Base-by-base conservation (phyloP, 148 eudicot genomes). In the Rhododendron williamsianum region DNA sequence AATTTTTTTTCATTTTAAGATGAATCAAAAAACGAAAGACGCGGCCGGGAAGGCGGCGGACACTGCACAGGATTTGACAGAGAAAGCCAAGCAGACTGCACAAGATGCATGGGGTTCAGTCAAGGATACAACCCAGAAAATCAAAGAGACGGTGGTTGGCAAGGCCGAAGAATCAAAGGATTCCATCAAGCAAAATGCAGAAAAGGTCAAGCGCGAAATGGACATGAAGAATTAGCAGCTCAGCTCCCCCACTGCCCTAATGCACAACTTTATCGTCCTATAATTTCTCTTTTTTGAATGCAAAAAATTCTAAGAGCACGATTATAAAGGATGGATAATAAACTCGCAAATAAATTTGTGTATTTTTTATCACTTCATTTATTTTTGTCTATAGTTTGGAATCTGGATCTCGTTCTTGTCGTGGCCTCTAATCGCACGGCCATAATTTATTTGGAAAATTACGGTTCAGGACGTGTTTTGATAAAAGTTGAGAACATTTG, bases 61-160 rank as follows among this genome's bases (percentile, higher is more conserved):
- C 1, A 82, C 85, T 11, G 87, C 94, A 0, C 90, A 92, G 19
- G 88, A 92, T 18, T 76, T 93, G 10, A 91, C 94, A 2, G 95
- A 92, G 33, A 94, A 92, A 89, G 98, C 94, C 9, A 93, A 94
- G 84, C 89, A 92, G 71, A 94, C 90, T 4, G 96, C 95, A 2
- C 91, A 94, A 87, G 93, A 89, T 11, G 96, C 96, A 11, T 96
- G 98, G 98, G 94, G 83, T 41, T 82, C 95, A 0, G 93, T 94
- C 4, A 96, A 91, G 85, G 94, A 94, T 11, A 92, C 92, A 5
- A 87, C 94, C 76, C 89, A 91, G 23, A 92, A 89, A 63, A 88
- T 94, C 71, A 90, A 92, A 84, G 95, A 94, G 46, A 88, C 91
- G 2, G 93, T 91, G 38, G 84, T 78, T 13, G 92, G 91, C 73